These are phyloP conservation scores for Calocybe cyanea DNA, from an alignment of 768 basidiomycete species.

Conservation along the genomic window DNA sequence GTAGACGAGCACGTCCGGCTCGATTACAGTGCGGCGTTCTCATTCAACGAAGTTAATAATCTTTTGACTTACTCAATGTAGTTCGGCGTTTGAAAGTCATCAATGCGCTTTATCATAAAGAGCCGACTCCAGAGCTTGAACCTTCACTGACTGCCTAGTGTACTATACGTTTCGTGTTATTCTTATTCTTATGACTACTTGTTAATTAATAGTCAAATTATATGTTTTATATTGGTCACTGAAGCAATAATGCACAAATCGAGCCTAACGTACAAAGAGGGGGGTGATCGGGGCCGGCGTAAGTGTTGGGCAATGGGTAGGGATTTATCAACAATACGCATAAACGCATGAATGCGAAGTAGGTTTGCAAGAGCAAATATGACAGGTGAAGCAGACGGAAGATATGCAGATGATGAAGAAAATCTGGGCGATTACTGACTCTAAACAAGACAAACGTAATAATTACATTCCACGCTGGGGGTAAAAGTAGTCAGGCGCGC, in stretches of 20 bases:
- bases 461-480: slow-evolving; percentile 7
- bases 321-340: slow-evolving; percentile 7
- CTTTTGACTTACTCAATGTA: slow-evolving; percentile 21
- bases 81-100: slow-evolving; percentile 62
- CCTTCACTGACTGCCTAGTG: slow-evolving; percentile 3
- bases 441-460: slow-evolving; percentile 16
- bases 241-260: slow-evolving; percentile 9
- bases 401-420: slow-evolving; percentile 8
- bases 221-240: slow-evolving; percentile 12
- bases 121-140: slow-evolving; percentile 52
- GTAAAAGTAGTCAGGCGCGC: slow-evolving; percentile 8
- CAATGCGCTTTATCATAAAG: slow-evolving; percentile 50
- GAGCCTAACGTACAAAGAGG: slow-evolving; percentile 10
- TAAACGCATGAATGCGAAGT: slow-evolving; percentile 5
- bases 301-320: slow-evolving; percentile 8
- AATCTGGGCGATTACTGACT: background rate
- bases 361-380: background rate
- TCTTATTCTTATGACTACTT: background rate
- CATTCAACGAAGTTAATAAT: slow-evolving; percentile 5
- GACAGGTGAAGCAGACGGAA: slow-evolving; percentile 13
- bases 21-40: slow-evolving; percentile 54
- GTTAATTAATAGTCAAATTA: background rate
- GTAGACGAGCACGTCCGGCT: slow-evolving; percentile 60
- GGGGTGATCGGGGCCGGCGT: slow-evolving; percentile 1
- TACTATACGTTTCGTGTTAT: slow-evolving; percentile 4